Base-by-base conservation (phyloP, 148 eudicot genomes). In the Rheum nobile region DNA sequence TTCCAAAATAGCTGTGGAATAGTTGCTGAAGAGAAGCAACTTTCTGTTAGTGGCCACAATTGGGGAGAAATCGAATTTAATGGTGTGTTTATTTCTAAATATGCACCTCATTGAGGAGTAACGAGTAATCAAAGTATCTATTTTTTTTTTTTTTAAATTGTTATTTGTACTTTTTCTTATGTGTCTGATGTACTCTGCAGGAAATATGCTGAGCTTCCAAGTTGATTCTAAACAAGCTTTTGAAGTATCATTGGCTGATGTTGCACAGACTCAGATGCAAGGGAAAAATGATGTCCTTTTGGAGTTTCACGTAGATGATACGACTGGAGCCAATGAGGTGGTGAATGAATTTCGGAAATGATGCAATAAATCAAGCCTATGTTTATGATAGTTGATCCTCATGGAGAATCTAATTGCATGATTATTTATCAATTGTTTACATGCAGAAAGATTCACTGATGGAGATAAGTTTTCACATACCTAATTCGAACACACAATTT, bases 281-380 rank as follows among this genome's bases (percentile, higher is more conserved):
- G 99, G 94, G 14, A 95, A 95, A 80, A 95, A 87, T 80, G 99
- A 95, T 65, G 96, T 95, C 67, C 82, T 92, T 44, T 75, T 95
- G 88, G 99, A 95, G 84, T 95, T 95, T 72, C 99, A 95, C 65
- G 96, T 91, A 72, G 99, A 95, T 86, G 99, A 95, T 75, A 88
- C 91, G 19, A 84, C 96, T 69, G 97, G 97, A 77, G 99, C 99
- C 41, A 95, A 95, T 79, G 99, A 95, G 99, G 99, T 95, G 6
- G 43, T 8, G 10, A 41, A 3, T 41, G 10, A 41, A 2, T 41
- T 6, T 41, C 10, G 43, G 11, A 35, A 35, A 35, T 35, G 3
- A 41, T 41, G 43, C 43, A 41, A 0, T 41, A 9, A 41, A 41
- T n/a, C 32, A 31, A 34, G 16, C 22, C 6, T 6, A 6, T 6